Conservation (phyloP, 345 rosid species). For the Angophora floribunda region DNA sequence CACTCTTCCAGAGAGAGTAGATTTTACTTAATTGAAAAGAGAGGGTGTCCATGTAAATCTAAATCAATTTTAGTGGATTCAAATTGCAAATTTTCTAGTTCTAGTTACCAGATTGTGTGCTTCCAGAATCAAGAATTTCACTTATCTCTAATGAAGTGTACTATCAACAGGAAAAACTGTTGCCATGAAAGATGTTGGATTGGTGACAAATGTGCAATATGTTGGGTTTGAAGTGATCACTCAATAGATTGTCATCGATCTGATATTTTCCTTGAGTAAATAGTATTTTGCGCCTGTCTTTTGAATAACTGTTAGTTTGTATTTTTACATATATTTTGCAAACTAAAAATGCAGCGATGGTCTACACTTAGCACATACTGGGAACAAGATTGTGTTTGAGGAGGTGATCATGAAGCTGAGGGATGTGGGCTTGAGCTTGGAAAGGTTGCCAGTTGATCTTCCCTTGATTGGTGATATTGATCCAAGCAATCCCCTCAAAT, state of each 20-base stretch:
- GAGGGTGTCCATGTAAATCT: neutral
- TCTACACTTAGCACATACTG: constrained; percentile 47
- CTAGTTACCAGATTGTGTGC: neutral
- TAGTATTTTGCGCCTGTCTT: neutral
- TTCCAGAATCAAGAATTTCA: neutral
- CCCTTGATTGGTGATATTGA: constrained; percentile 56
- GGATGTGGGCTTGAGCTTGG: constrained; percentile 39
- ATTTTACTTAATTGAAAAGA: neutral
- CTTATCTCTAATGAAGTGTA: neutral
- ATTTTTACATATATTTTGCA: neutral
- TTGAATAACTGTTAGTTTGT: neutral
- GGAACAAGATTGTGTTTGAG: constrained; percentile 64
- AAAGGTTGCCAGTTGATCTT: constrained; percentile 44
- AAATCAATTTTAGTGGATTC: neutral
- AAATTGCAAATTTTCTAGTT: neutral
- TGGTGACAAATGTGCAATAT: neutral
- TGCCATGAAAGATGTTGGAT: neutral
- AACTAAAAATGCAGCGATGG: constrained; percentile 53
- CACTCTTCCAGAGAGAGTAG: neutral
- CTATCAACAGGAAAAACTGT: neutral
- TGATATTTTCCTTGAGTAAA: neutral
- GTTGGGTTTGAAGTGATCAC: neutral
- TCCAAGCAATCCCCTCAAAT: constrained; percentile 45
- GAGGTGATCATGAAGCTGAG: constrained; percentile 53
- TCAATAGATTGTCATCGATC: neutral